Evolutionary conservation across 805 yeast species (phyloP), one percentile per base, ranked within the genome.

Genomic region (Scheffersomyces stipitis): DNA sequence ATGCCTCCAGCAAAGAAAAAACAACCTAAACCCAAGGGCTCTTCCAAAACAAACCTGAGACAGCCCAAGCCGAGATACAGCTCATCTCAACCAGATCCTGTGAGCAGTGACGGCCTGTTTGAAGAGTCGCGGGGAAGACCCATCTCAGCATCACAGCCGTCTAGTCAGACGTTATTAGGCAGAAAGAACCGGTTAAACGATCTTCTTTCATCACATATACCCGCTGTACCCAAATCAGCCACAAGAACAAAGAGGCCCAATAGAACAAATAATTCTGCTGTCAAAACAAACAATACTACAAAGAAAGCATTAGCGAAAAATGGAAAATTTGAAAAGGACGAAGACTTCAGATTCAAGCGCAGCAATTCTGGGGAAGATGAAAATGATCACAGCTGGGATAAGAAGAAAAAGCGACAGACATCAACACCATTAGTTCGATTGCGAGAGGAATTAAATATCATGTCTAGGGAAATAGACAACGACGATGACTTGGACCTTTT

Each of bases 301-400:
- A 9, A n/a, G n/a, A 22, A 6, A 28, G 17, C 13, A 14, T 6
- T 17, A 20, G 12, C 10, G 24, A 37, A 26, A 26, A 36, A 30
- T 28, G 44, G 40, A n/a, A n/a, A n/a, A n/a, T 39, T 41, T 18
- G 61, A 54, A 34, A 64, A 60, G 28, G 68, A 62, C 40, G 67
- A 60, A 22, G 69, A 63, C 13, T 63, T 63, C 37, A 42, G 54
- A 15, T 62, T 58, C 41, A 59, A 58, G 30, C 40, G 66, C 30
- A 51, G 55, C 49, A 46, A 29, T 7, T 20, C 24, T 10, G 10
- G 9, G 10, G 24, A 42, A 32, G n/a, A n/a, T n/a, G 37, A 47
- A 4, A 42, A 37, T 16, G 37, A 10, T 9, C 31, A 20, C 12
- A 4, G n/a, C 10, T 7, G 17, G 10, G 4, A 24, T 12, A 40